A percentile compares a stretch with the other conserved stretches of the same genome.
Evolutionary conservation across 495 filamentous ascomycete genomes (phyloP).

Genomic region (Haplographium delicatum): DNA sequence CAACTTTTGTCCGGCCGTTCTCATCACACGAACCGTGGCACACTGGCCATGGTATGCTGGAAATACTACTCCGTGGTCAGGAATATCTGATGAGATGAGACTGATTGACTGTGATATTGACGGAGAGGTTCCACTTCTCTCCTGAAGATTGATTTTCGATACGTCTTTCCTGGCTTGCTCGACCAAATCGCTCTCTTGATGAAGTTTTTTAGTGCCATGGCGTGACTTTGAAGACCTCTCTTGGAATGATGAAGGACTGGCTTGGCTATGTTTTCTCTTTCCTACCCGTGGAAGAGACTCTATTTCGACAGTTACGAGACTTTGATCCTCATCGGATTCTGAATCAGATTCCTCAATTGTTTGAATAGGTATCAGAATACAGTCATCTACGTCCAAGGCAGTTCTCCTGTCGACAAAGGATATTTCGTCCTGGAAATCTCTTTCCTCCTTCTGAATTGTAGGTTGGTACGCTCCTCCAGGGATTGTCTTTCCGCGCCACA

Average conservation of each 20-base stretch:
- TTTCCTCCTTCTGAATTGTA: not conserved
- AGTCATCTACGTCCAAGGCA: not conserved
- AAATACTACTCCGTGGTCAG: too few species aligned
- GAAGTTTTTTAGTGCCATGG: too few species aligned
- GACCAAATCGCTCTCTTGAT: not conserved
- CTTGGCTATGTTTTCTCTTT: not conserved
- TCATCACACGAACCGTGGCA: not conserved
- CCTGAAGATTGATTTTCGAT: not conserved
- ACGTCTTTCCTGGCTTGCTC: constrained; percentile 1
- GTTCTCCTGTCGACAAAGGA: not conserved
- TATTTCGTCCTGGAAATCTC: not conserved
- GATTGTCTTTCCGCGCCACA: constrained; percentile 30
- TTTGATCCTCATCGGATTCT: not conserved
- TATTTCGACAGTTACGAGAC: not conserved
- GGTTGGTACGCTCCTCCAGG: constrained; percentile 26
- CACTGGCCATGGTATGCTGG: not conserved
- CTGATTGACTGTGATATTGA: not conserved
- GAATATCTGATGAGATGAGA: constrained; percentile 5
- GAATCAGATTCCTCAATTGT: not conserved
- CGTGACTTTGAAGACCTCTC: too few species aligned
- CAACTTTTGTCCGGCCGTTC: constrained; percentile 15
- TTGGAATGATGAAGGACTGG: not conserved
- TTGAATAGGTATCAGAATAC: not conserved
- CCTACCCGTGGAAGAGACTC: not conserved
- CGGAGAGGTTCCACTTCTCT: not conserved